Conservation (phyloP, 2,329 filamentous ascomycete genomes). For the Colletotrichum plurivorum region DNA sequence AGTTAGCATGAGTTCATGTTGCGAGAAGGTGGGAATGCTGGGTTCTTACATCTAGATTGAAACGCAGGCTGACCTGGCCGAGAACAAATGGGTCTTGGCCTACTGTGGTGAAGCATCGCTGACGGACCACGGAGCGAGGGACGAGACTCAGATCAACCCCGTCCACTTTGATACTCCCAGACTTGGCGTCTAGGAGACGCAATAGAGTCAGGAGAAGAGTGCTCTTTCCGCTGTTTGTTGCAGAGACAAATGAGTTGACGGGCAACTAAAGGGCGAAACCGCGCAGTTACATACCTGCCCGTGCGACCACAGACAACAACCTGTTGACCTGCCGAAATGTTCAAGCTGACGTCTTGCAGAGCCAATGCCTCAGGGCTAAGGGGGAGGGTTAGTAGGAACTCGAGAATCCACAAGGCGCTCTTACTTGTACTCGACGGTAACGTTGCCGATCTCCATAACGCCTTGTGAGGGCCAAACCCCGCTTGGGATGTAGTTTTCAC, state of each 20-base stretch:
- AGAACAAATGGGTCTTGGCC: conserved; percentile 16
- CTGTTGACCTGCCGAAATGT: conserved; percentile 20
- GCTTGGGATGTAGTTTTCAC: conserved; percentile 42
- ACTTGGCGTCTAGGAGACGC: conserved; percentile 5
- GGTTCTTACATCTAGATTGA: conserved; percentile 26
- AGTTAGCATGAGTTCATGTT: no score
- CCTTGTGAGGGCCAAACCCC: conserved; percentile 51
- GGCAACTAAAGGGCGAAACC: neutral
- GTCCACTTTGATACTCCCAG: conserved; percentile 12
- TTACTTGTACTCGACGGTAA: conserved; percentile 50
- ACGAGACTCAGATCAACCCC: conserved; percentile 21
- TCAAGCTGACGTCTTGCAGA: neutral
- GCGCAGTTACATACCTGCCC: conserved; percentile 9
- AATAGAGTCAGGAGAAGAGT: conserved; percentile 17
- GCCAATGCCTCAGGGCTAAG: neutral
- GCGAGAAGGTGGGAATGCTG: no score
- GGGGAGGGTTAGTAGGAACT: neutral
- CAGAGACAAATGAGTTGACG: neutral
- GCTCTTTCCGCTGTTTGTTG: conserved; percentile 23
- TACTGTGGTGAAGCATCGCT: conserved; percentile 26
- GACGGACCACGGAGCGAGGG: conserved; percentile 7
- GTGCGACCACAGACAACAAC: conserved; percentile 26
- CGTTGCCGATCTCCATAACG: conserved; percentile 49
- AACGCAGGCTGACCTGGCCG: conserved; percentile 22
- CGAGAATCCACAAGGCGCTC: neutral